Conservation (phyloP, 2,329 filamentous ascomycete species). For the Ophiostoma ips region DNA sequence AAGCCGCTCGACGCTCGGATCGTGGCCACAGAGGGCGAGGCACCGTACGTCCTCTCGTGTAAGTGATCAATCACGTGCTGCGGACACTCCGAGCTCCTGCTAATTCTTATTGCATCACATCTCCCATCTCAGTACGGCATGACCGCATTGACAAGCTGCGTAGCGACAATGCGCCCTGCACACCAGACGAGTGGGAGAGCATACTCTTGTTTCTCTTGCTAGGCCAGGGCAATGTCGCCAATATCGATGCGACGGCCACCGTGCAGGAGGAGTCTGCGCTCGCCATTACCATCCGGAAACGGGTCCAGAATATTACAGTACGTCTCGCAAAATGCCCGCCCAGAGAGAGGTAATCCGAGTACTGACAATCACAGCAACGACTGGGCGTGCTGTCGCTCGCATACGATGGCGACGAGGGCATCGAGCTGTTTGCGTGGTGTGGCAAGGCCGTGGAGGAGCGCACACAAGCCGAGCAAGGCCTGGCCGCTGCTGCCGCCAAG, state of each 20-base stretch:
- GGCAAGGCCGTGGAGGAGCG: conserved; percentile 39
- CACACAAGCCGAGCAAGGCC: conserved; percentile 28
- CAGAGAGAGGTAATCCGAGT: not conserved
- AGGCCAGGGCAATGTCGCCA: conserved; percentile 30
- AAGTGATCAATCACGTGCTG: conserved; percentile 19
- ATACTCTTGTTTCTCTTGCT: conserved; percentile 46
- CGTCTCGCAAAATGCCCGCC: not conserved
- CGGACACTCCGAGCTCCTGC: no score
- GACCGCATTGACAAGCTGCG: conserved; percentile 38
- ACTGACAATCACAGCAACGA: conserved; percentile 33
- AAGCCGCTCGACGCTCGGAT: conserved; percentile 50
- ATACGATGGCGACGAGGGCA: conserved; percentile 40
- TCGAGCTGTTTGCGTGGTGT: conserved; percentile 60
- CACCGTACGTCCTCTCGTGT: conserved; percentile 44
- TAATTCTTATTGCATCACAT: not conserved
- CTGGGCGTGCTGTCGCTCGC: conserved; percentile 50
- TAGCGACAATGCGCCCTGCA: conserved; percentile 38
- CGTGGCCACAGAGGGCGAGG: conserved; percentile 52
- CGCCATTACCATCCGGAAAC: conserved; percentile 50
- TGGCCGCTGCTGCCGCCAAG: conserved; percentile 28
- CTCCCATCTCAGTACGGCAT: conserved; percentile 36
- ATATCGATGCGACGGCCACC: conserved; percentile 46
- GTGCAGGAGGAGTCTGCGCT: conserved; percentile 38
- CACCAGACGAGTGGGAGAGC: conserved; percentile 51
- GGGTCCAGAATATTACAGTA: conserved; percentile 49